Conservation (phyloP, 352 stramenopile species). For the Globisporangium mamillatum region DNA sequence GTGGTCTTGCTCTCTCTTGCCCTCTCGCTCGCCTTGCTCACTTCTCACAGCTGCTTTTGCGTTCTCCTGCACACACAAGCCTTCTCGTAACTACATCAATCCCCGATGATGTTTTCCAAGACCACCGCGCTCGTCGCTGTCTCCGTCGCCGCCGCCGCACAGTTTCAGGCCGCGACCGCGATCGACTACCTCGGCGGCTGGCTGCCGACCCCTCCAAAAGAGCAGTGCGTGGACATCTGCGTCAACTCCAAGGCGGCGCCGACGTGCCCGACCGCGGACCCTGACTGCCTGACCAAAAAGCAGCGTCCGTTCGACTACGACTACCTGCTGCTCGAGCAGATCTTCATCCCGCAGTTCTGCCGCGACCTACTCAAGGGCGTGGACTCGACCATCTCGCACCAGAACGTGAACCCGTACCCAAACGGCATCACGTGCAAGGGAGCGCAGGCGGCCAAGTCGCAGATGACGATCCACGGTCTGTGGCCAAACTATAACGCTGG, state of each 20-base stretch:
- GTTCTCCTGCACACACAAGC: conserved; percentile 4
- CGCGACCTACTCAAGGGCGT: conserved; percentile 68
- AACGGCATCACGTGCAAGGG: conserved; percentile 45
- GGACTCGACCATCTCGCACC: conserved; percentile 77
- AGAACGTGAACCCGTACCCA: conserved; percentile 71
- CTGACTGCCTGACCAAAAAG: conserved; percentile 56
- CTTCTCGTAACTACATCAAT: neutral
- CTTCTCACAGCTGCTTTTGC: conserved; percentile 12
- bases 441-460: conserved; percentile 31
- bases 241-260: conserved; percentile 52
- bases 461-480: conserved; percentile 73
- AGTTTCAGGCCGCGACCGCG: conserved; percentile 19
- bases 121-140: conserved; percentile 13
- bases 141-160: conserved; percentile 12
- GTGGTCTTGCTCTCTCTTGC: neutral
- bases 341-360: conserved; percentile 82
- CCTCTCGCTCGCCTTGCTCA: neutral
- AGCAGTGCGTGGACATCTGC: conserved; percentile 78
- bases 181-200: conserved; percentile 66
- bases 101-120: conserved; percentile 14
- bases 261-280: conserved; percentile 52
- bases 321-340: conserved; percentile 74
- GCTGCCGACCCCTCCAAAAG: conserved; percentile 38
- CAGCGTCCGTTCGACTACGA: conserved; percentile 72
- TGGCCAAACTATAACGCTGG: conserved; percentile 80